Evolutionary conservation across 768 basidiomycete species (phyloP).

Genomic region (Kwoniella europaea): DNA sequence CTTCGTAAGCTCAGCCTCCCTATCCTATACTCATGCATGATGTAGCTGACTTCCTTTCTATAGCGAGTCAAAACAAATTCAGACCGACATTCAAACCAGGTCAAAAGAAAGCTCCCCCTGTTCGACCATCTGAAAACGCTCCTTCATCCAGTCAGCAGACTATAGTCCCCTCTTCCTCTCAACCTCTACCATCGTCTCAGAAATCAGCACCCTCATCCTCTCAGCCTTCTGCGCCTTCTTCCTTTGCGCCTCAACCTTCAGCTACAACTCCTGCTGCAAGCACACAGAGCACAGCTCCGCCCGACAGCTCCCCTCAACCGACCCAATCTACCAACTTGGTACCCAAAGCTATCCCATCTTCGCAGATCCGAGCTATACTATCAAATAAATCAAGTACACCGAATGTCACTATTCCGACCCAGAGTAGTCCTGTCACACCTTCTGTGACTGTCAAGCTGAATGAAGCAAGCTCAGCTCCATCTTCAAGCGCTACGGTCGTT

Average conservation of each 20-base stretch:
- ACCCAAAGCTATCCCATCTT: constrained; percentile 17
- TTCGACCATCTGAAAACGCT: constrained; percentile 3
- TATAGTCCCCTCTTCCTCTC: constrained; percentile 6
- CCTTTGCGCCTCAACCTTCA: neutral
- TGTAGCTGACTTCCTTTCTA: neutral
- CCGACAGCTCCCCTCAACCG: neutral
- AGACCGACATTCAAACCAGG: constrained; percentile 18
- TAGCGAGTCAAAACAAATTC: constrained; percentile 34
- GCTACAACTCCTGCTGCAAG: neutral
- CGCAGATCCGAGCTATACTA: constrained; percentile 15
- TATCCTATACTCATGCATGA: neutral
- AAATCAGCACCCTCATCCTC: neutral
- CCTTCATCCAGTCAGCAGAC: constrained; percentile 2
- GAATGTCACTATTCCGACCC: neutral
- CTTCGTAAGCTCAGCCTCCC: constrained; percentile 22
- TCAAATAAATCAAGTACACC: neutral
- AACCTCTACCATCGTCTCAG: constrained; percentile 4
- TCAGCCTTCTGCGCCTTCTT: neutral
- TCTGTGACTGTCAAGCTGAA: neutral
- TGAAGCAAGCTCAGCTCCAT: neutral
- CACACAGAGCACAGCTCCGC: neutral
- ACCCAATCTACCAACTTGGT: neutral
- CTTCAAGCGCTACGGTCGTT: neutral
- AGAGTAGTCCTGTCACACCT: neutral
- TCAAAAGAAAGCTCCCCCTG: constrained; percentile 17